Evolutionary conservation across 2,329 filamentous ascomycete species (phyloP).

Genomic region (Nemania bipapillata): DNA sequence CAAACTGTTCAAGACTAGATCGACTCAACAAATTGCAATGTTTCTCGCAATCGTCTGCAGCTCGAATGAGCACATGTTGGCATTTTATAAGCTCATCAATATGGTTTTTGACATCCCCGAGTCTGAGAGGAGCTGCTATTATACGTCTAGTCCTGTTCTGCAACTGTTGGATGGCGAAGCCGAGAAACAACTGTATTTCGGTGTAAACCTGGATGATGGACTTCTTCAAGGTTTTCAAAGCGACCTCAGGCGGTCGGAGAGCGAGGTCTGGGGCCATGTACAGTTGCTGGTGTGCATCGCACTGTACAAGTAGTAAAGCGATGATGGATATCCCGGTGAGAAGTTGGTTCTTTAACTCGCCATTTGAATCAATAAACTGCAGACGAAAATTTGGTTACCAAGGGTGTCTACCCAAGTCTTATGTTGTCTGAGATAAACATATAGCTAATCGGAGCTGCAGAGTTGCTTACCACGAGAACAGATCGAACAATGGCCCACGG

Average conservation of each 20-base stretch:
- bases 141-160: background rate
- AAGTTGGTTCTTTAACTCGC: constrained; percentile 7
- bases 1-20: constrained; percentile 5
- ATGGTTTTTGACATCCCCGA: background rate
- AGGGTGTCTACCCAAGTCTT: background rate
- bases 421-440: background rate
- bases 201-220: constrained; percentile 12
- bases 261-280: constrained; percentile 15
- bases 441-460: background rate
- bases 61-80: background rate
- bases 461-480: constrained; percentile 19
- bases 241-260: background rate
- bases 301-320: constrained; percentile 15
- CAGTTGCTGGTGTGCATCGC: constrained; percentile 19
- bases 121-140: constrained; percentile 8
- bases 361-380: background rate
- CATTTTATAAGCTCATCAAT: background rate
- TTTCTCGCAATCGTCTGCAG: constrained; percentile 4
- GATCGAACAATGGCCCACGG: constrained; percentile 29
- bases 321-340: constrained; percentile 15
- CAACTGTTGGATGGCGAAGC: constrained; percentile 10
- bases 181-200: constrained; percentile 14
- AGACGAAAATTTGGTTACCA: background rate
- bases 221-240: background rate
- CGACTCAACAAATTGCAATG: constrained; percentile 5